Conservation (phyloP, 2,329 filamentous ascomycete species). For the Nemania serpens region DNA sequence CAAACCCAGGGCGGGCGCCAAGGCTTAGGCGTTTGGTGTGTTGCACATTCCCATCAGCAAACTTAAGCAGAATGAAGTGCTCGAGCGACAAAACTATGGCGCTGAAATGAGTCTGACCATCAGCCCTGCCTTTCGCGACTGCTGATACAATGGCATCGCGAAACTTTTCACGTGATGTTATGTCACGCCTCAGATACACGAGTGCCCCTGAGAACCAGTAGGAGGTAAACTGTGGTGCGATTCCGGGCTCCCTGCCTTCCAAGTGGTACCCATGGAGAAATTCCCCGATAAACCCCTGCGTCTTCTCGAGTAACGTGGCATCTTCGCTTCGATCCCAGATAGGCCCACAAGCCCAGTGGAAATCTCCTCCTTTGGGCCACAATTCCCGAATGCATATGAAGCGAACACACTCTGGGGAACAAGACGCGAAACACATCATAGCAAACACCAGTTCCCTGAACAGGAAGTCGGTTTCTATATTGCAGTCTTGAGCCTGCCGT, state of each 20-base stretch:
- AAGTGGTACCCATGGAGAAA: slow-evolving; percentile 8
- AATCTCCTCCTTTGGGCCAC: too few relatives aligned
- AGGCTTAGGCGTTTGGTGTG: slow-evolving; percentile 14
- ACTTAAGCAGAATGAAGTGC: slow-evolving; percentile 16
- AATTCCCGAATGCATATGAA: neutral
- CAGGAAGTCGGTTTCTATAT: slow-evolving; percentile 5
- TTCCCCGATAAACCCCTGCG: slow-evolving; percentile 1
- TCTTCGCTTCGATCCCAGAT: neutral
- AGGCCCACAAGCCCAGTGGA: too few relatives aligned
- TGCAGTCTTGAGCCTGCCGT: neutral
- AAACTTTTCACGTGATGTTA: slow-evolving; percentile 9
- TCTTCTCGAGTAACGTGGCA: neutral
- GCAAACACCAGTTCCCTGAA: slow-evolving; percentile 11
- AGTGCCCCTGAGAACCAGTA: slow-evolving; percentile 18
- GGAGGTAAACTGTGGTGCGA: slow-evolving; percentile 8
- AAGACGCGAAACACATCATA: slow-evolving; percentile 13
- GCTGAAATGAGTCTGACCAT: slow-evolving; percentile 7
- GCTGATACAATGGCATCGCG: slow-evolving; percentile 13
- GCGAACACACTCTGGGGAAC: slow-evolving; percentile 13
- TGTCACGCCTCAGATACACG: slow-evolving; percentile 11
- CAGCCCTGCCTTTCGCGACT: slow-evolving; percentile 8
- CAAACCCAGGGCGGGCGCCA: neutral
- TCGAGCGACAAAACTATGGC: slow-evolving; percentile 14
- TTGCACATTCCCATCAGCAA: slow-evolving; percentile 7
- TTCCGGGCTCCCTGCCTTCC: slow-evolving; percentile 5